A percentile compares a stretch with the other conserved stretches of the same genome.
Evolutionary conservation across 495 filamentous ascomycete species (phyloP).

Genomic region (Aspergillus olivimuriae): DNA sequence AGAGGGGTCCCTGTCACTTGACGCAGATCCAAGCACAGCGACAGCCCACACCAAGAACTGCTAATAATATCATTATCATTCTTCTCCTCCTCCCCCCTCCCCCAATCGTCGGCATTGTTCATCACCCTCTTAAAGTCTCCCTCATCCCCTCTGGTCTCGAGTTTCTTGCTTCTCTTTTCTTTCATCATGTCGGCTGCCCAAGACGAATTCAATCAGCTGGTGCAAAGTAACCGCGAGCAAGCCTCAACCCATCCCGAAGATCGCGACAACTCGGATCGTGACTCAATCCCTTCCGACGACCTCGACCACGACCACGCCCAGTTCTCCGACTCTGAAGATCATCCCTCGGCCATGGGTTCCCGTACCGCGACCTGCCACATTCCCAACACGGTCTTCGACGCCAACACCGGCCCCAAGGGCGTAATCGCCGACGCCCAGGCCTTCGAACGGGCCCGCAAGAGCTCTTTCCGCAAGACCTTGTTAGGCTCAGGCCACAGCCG

Average conservation of each 20-base stretch:
- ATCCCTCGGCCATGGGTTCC: constrained; percentile 36
- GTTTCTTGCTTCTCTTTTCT: constrained; percentile 6
- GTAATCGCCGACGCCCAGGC: constrained; percentile 93
- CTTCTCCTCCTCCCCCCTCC: background rate
- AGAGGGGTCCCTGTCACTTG: background rate
- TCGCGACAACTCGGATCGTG: constrained; percentile 43
- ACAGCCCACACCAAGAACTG: background rate
- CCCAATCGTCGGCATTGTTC: background rate
- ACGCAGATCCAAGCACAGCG: background rate
- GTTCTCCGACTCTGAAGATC: constrained; percentile 44
- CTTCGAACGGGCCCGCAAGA: constrained; percentile 76
- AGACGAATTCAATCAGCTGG: constrained; percentile 76
- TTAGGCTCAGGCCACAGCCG: constrained; percentile 26
- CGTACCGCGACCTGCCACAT: constrained; percentile 39
- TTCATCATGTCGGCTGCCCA: constrained; percentile 65
- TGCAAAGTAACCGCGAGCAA: constrained; percentile 48
- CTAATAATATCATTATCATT: background rate
- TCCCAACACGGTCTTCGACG: constrained; percentile 62
- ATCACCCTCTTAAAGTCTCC: constrained; percentile 10
- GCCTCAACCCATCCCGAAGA: constrained; percentile 55
- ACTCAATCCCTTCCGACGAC: constrained; percentile 45
- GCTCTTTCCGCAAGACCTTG: constrained; percentile 48
- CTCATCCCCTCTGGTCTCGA: constrained; percentile 4
- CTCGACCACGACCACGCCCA: constrained; percentile 52
- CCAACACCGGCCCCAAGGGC: constrained; percentile 94